Conservation (phyloP, 768 basidiomycete species). For the Lepiota subincarnata region DNA sequence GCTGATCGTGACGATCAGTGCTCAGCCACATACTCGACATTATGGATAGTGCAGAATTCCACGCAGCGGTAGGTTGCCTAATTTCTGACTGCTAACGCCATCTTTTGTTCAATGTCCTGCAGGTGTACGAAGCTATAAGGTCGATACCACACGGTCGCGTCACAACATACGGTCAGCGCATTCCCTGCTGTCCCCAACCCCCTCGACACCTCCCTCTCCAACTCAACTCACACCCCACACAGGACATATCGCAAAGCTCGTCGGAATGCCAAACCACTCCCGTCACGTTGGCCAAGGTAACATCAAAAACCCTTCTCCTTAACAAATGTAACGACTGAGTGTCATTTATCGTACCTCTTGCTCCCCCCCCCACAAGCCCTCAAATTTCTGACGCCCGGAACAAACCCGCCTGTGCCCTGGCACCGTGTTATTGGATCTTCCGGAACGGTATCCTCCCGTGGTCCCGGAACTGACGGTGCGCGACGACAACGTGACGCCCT, state of each 20-base stretch:
- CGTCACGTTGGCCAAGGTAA: constrained; percentile 81
- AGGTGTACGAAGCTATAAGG: constrained; percentile 75
- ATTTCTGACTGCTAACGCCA: not conserved
- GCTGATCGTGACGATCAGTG: no score
- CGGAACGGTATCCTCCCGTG: constrained; percentile 77
- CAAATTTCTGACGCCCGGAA: constrained; percentile 61
- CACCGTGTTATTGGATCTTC: constrained; percentile 70
- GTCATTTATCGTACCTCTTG: not conserved
- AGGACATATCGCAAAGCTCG: constrained; percentile 79
- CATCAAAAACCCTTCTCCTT: no score
- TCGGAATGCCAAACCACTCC: constrained; percentile 76
- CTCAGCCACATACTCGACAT: no score
- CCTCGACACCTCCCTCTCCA: not conserved
- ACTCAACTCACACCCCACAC: not conserved
- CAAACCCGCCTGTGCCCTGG: constrained; percentile 73
- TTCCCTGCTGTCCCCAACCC: not conserved
- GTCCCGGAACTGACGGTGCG: constrained; percentile 79
- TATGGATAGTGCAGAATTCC: constrained; percentile 35
- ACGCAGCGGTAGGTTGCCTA: constrained; percentile 28
- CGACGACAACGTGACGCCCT: constrained; percentile 71
- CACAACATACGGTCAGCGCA: constrained; percentile 65
- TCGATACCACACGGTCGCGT: constrained; percentile 65
- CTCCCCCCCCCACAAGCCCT: constrained; percentile 63
- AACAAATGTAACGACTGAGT: constrained; percentile 11
- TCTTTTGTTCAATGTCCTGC: not conserved